Base-by-base conservation (phyloP, 345 rosid species). In the Odontarrhena argentea region DNA sequence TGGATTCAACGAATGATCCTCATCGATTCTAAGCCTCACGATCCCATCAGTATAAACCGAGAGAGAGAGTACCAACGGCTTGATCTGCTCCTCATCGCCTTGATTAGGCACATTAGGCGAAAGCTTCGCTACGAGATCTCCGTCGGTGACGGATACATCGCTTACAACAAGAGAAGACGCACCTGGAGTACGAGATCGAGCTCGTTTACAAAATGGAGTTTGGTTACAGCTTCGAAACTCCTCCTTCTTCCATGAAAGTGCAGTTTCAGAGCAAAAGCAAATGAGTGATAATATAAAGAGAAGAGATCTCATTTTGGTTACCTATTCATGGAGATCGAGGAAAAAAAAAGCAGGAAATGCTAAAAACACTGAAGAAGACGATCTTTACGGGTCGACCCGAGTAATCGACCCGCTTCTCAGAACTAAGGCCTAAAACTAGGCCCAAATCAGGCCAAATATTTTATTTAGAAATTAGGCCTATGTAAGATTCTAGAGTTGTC, bases 151-250 rank as follows among this genome's bases (percentile, higher is more conserved):
- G 73, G 83, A 37, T 51, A 91, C 87, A 46, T 86, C 77, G 26
- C 67, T 32, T 58, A 81, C 96, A 67, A 67, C 37, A 6, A 86
- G 62, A 65, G 85, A 69, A 71, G 76, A 86, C 58, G 82, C 46
- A 5, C 90, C 93, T 44, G 98, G 96, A 25, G 79, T 51, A 36
- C 92, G 93, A 35, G 82, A 71, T 65, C 99, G 88, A 72, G 91
- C 92, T 34, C 92, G 96, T 75, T 89, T 86, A 90, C 99, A 95
- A 78, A 95, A 95, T 2, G 99, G 99, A 44, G 96, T 87, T 67
- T 95, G 96, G 47, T 91, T 68, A 63, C 99, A 95, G 86, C 74
- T 84, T 10, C 99, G 83, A 62, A 95, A 95, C 78, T 95, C 99
- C 8, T 95, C 99, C 55, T 82, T 87, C 75, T 95, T 95, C 97